Conservation (phyloP, 2,329 filamentous ascomycete genomes). For the Chaetomium olivaceum region DNA sequence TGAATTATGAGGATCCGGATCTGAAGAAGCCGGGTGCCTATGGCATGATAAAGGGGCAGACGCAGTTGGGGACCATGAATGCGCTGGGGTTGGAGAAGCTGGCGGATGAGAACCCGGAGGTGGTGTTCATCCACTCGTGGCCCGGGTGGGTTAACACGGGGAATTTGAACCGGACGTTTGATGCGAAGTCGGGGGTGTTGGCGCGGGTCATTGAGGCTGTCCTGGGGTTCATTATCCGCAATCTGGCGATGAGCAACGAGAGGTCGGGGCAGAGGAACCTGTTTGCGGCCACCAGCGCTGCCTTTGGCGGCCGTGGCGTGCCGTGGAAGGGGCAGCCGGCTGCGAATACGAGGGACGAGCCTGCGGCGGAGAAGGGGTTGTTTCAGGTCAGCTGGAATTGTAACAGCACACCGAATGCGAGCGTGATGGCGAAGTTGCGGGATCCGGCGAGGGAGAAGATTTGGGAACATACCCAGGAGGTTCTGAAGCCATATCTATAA, state of each 20-base stretch:
- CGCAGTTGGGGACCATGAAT: conserved; percentile 38
- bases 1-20: conserved; percentile 41
- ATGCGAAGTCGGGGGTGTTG: neutral
- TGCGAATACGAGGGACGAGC: neutral
- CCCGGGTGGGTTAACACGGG: conserved; percentile 27
- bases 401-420: neutral
- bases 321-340: neutral
- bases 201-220: neutral
- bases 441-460: neutral
- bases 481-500: neutral
- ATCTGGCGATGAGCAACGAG: neutral
- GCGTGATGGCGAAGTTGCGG: neutral
- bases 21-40: conserved; percentile 38
- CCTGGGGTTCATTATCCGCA: neutral
- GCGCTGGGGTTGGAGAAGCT: conserved; percentile 39
- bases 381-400: neutral
- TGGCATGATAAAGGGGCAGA: conserved; percentile 35
- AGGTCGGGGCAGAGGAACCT: neutral
- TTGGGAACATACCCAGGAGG: neutral
- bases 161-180: neutral
- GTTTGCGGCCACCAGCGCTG: neutral
- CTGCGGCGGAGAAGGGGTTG: neutral
- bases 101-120: conserved; percentile 36
- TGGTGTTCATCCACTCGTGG: conserved; percentile 42
- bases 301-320: neutral